Conservation (phyloP, 2,329 filamentous ascomycete genomes). For the Dactylellina cionopaga region DNA sequence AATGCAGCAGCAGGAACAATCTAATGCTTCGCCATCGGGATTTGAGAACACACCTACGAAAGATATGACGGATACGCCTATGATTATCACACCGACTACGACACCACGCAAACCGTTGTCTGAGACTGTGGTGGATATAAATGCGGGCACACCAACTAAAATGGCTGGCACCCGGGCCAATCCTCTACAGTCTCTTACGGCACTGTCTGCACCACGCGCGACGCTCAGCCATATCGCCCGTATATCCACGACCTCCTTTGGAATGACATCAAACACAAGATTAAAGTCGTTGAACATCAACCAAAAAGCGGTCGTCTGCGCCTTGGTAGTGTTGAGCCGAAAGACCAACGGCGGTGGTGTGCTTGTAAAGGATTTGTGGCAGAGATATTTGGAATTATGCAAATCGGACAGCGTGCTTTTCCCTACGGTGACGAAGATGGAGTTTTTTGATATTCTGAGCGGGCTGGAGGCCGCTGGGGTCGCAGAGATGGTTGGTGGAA, state of each 20-base stretch:
- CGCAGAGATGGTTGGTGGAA: slow-evolving; percentile 66
- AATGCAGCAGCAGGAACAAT: slow-evolving; percentile 69
- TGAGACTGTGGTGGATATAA: slow-evolving; percentile 81
- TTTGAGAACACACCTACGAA: slow-evolving; percentile 61
- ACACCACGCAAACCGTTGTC: slow-evolving; percentile 66
- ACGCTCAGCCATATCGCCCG: slow-evolving; percentile 91
- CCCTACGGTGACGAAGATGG: slow-evolving; percentile 86
- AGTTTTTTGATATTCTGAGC: slow-evolving; percentile 91
- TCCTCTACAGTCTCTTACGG: slow-evolving; percentile 49
- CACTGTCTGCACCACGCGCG: slow-evolving; percentile 79
- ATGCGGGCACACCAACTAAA: slow-evolving; percentile 62
- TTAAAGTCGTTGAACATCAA: slow-evolving; percentile 90
- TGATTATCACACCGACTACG: slow-evolving; percentile 30
- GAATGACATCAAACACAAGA: slow-evolving; percentile 84
- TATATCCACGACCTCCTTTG: slow-evolving; percentile 87
- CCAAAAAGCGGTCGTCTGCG: slow-evolving; percentile 93
- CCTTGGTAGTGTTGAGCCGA: slow-evolving; percentile 86
- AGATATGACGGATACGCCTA: slow-evolving; percentile 14
- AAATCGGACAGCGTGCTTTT: slow-evolving; percentile 81
- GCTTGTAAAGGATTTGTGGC: slow-evolving; percentile 83
- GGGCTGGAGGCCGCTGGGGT: slow-evolving; percentile 89
- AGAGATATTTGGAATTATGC: slow-evolving; percentile 83
- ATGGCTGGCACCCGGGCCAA: slow-evolving; percentile 10
- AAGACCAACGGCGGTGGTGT: slow-evolving; percentile 71
- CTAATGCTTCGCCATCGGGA: slow-evolving; percentile 58